Evolutionary conservation across 306 rosid species (phyloP).

Genomic region (Morella rubra): DNA sequence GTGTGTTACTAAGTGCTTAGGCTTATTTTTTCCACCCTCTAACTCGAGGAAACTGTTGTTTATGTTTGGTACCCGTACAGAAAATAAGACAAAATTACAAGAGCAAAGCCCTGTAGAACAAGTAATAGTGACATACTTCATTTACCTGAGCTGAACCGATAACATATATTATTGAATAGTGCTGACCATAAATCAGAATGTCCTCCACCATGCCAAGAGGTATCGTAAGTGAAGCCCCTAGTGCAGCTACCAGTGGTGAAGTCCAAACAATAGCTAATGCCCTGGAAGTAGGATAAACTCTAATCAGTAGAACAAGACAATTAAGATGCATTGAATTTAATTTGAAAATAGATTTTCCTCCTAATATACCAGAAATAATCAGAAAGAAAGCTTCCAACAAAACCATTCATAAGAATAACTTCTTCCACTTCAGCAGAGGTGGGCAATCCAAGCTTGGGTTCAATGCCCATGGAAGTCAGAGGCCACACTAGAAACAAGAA

Average conservation of each 20-base stretch:
- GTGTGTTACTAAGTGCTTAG: neutral
- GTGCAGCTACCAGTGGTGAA: conserved; percentile 34
- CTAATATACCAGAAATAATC: conserved; percentile 33
- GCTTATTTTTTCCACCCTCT: no score
- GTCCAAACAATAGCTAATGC: conserved; percentile 39
- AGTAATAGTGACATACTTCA: neutral
- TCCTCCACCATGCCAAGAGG: conserved; percentile 37
- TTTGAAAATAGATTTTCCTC: neutral
- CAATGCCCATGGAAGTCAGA: conserved; percentile 31
- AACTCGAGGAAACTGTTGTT: no score
- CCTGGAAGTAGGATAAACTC: conserved; percentile 11
- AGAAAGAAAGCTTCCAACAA: conserved; percentile 37
- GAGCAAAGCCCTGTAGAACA: neutral
- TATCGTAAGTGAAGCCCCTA: conserved; percentile 34
- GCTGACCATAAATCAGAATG: conserved; percentile 33
- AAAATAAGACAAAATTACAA: neutral
- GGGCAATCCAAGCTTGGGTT: conserved; percentile 34
- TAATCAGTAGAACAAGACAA: neutral
- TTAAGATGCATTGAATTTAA: neutral
- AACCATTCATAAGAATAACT: conserved; percentile 29
- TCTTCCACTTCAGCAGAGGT: conserved; percentile 24
- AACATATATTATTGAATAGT: conserved; percentile 26
- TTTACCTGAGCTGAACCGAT: conserved; percentile 34
- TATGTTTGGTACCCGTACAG: no score
- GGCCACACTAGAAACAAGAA: conserved; percentile 30